Conservation (phyloP, 2,329 filamentous ascomycete species). For the Trichothecium roseum region DNA sequence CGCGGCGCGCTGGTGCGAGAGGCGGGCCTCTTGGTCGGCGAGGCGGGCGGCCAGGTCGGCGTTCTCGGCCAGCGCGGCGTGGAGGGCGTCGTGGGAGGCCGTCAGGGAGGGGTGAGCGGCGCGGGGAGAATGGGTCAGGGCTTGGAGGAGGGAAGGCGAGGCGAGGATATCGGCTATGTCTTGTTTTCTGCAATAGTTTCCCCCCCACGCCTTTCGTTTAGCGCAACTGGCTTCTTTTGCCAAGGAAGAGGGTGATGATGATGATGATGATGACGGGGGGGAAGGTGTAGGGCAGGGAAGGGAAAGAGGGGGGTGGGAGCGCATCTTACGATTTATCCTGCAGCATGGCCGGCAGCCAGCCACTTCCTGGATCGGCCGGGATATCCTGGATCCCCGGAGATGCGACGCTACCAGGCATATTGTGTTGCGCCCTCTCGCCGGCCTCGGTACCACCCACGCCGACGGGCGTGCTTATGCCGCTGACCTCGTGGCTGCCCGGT, state of each 20-base stretch:
- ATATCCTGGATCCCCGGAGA: conserved; percentile 18
- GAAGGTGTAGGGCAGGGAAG: background rate
- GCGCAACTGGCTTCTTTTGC: background rate
- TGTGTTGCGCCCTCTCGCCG: too few species aligned
- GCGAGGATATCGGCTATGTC: conserved; percentile 64
- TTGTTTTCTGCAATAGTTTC: conserved; percentile 51
- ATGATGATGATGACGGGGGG: background rate
- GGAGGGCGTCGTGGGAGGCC: conserved; percentile 54
- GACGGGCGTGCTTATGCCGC: conserved; percentile 53
- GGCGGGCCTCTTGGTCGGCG: conserved; percentile 44
- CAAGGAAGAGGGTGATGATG: background rate
- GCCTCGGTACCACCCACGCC: conserved; percentile 17
- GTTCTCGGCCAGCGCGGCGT: conserved; percentile 59
- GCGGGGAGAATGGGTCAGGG: conserved; percentile 57
- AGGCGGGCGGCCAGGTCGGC: conserved; percentile 57
- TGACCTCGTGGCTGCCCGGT: conserved; percentile 57
- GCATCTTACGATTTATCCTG: conserved; percentile 68
- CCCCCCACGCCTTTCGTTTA: too few species aligned
- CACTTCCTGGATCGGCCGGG: conserved; percentile 50
- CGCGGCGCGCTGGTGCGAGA: conserved; percentile 51
- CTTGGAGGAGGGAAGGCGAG: conserved; percentile 55
- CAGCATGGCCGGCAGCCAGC: conserved; percentile 69
- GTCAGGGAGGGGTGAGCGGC: conserved; percentile 64
- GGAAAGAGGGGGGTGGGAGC: background rate
- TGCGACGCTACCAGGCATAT: conserved; percentile 4